phyloP scores from a whole-genome alignment of 345 rosid species.

The Salix suchowensis region DNA sequence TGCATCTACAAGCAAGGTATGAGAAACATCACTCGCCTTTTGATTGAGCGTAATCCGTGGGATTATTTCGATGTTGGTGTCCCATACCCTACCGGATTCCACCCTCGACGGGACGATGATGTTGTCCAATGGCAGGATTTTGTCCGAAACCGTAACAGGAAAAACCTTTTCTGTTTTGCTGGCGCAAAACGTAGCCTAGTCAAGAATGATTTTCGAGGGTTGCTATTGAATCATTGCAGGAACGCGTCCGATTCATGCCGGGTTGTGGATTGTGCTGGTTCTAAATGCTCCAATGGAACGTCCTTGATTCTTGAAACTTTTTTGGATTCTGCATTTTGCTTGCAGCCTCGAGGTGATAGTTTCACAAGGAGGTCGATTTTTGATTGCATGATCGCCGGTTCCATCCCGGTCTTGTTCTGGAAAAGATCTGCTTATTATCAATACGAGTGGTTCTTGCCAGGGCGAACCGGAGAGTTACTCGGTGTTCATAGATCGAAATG shows the following conservation, averaged over 20 bases:
- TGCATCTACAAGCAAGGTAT: constrained; percentile 72
- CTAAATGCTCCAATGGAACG: constrained; percentile 68
- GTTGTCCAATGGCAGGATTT: constrained; percentile 70
- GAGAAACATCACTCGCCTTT: constrained; percentile 88
- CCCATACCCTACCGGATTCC: constrained; percentile 98
- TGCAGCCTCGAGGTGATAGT: constrained; percentile 95
- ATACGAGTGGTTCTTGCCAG: constrained; percentile 94
- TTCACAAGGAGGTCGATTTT: constrained; percentile 90
- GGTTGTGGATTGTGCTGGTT: constrained; percentile 55
- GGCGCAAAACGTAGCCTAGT: constrained; percentile 66
- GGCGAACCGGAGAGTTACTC: constrained; percentile 61
- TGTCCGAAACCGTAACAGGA: constrained; percentile 52
- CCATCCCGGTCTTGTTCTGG: constrained; percentile 97
- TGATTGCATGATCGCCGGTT: constrained; percentile 94
- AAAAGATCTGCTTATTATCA: constrained; percentile 74
- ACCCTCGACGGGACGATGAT: constrained; percentile 73
- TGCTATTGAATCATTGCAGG: constrained; percentile 59
- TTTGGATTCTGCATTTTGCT: constrained; percentile 70
- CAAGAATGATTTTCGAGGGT: constrained; percentile 70
- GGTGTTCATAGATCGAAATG: constrained; percentile 71
- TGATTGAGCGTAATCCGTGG: constrained; percentile 97
- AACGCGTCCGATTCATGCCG: constrained; percentile 48
- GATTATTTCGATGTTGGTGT: constrained; percentile 91
- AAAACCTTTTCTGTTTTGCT: constrained; percentile 77
- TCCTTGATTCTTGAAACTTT: constrained; percentile 71